Conservation (phyloP, 257 asterid species). For the Apocynum venetum region DNA sequence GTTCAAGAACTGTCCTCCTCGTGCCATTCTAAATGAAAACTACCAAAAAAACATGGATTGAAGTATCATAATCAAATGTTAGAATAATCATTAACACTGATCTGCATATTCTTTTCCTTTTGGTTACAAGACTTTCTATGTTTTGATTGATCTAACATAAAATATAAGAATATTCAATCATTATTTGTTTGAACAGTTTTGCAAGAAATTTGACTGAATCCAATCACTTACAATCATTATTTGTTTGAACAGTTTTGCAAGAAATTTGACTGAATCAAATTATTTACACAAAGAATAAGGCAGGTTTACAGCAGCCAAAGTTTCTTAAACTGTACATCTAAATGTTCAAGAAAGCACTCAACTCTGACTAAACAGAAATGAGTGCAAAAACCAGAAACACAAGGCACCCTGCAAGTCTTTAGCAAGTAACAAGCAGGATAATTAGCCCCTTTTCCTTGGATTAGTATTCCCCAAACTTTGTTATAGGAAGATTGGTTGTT, state of each 20-base stretch:
- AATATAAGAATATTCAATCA: no score
- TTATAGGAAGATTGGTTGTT: constrained; percentile 5
- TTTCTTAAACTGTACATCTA: constrained; percentile 22
- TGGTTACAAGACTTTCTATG: neutral
- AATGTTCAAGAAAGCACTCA: constrained; percentile 24
- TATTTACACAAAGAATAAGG: neutral
- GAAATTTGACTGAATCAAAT: neutral
- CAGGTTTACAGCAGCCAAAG: constrained; percentile 24
- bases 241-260: neutral
- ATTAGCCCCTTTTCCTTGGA: constrained; percentile 34
- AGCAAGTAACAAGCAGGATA: constrained; percentile 33
- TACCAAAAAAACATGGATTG: no score
- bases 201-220: neutral
- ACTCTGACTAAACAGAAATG: constrained; percentile 30
- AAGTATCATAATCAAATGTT: no score
- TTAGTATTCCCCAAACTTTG: constrained; percentile 30
- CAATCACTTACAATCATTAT: neutral
- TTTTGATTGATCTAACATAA: neutral
- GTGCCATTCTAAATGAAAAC: neutral
- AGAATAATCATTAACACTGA: no score
- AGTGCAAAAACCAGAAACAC: constrained; percentile 31
- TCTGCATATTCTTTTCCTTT: no score
- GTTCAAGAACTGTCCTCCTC: neutral
- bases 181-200: neutral
- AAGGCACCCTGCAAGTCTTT: constrained; percentile 27